Evolutionary conservation across 805 yeast genomes (phyloP).

Genomic region (Helenozyma rhizophorensis): DNA sequence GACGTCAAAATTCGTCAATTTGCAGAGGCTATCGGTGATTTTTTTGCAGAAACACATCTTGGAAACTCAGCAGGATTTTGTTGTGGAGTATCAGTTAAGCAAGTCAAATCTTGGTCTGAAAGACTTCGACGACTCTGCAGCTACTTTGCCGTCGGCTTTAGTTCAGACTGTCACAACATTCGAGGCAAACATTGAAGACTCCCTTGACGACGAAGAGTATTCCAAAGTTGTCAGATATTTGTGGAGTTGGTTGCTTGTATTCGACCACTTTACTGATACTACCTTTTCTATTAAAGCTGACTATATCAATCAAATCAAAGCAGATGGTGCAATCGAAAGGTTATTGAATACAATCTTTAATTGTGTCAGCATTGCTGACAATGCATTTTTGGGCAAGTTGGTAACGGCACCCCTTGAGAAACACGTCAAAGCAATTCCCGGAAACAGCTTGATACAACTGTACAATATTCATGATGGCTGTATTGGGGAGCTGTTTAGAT

Average conservation of each 20-base stretch:
- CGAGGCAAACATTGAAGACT: conserved; percentile 23
- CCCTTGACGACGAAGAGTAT: conserved; percentile 6
- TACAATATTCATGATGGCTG: conserved; percentile 20
- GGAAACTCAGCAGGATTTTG: conserved; percentile 51
- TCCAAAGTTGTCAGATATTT: conserved; percentile 38
- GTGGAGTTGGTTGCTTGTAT: conserved; percentile 66
- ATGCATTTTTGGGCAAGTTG: conserved; percentile 18
- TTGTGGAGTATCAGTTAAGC: conserved; percentile 56
- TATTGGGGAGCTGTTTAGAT: conserved; percentile 17
- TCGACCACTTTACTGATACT: conserved; percentile 58
- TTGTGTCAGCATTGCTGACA: conserved; percentile 41
- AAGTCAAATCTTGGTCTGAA: conserved; percentile 30
- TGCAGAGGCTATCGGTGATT: conserved; percentile 42
- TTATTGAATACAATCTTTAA: conserved; percentile 60
- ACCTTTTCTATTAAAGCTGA: conserved; percentile 60
- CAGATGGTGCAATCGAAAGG: conserved; percentile 37
- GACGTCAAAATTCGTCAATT: conserved; percentile 14
- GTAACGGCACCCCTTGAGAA: conserved; percentile 12
- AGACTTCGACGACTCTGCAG: conserved; percentile 15
- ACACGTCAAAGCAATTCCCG: conserved; percentile 9
- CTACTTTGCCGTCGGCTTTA: conserved; percentile 39
- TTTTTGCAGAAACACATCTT: conserved; percentile 40
- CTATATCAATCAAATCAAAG: conserved; percentile 55
- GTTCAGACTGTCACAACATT: conserved; percentile 27
- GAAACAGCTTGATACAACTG: conserved; percentile 15